Evolutionary conservation across 495 filamentous ascomycete species (phyloP).

Genomic region (Hyaloscypha finlandica): DNA sequence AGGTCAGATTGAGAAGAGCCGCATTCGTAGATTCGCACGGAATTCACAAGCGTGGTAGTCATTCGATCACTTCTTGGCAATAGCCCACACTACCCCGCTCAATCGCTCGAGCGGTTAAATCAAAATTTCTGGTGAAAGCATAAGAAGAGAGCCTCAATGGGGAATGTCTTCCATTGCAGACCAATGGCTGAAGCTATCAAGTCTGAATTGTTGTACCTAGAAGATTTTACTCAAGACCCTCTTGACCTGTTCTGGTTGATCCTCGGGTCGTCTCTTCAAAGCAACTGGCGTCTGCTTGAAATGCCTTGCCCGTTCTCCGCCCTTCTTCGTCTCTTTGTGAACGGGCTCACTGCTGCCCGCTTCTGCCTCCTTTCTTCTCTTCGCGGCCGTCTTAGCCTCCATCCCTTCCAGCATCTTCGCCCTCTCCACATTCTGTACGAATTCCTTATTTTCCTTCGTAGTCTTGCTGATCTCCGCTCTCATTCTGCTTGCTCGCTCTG

Average conservation of each 20-base stretch:
- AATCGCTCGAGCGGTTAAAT: too few relatives aligned
- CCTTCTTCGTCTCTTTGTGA: slow-evolving; percentile 27
- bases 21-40: too few relatives aligned
- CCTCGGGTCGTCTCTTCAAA: slow-evolving; percentile 48
- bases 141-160: too few relatives aligned
- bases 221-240: slow-evolving; percentile 84
- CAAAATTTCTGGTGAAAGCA: too few relatives aligned
- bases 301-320: slow-evolving; percentile 48
- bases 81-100: too few relatives aligned
- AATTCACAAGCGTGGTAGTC: too few relatives aligned
- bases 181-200: background rate
- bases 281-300: slow-evolving; percentile 72
- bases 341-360: slow-evolving; percentile 23
- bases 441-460: slow-evolving; percentile 80
- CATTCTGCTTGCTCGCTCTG: slow-evolving; percentile 76
- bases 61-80: too few relatives aligned
- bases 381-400: slow-evolving; percentile 62
- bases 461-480: slow-evolving; percentile 77
- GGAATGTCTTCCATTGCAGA: too few relatives aligned
- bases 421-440: slow-evolving; percentile 73
- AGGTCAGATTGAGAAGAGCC: too few relatives aligned
- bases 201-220: slow-evolving; percentile 35
- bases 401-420: slow-evolving; percentile 75
- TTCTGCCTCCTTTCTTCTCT: slow-evolving; percentile 48
- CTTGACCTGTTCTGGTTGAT: slow-evolving; percentile 66